Base-by-base conservation (phyloP, 2,329 filamentous ascomycete genomes). In the Orbilia quercus region DNA sequence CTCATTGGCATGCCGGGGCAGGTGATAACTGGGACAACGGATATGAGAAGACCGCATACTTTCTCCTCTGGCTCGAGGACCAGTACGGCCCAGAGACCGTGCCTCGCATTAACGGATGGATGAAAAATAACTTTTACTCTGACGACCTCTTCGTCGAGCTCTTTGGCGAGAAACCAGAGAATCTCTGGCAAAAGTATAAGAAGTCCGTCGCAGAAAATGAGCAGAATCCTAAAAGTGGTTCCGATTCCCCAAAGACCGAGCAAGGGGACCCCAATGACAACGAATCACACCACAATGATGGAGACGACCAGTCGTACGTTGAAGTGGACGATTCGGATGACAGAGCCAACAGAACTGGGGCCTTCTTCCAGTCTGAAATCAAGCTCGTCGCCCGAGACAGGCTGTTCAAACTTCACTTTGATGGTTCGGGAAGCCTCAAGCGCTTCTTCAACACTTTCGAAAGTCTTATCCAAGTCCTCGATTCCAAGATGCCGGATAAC, bases 41-140 rank as follows among this genome's bases (percentile, higher is more conserved):
- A 16, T 98, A 98, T 81, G 90, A 97, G 82, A 87, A 90, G 76
- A 98, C 94, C 5, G 95, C 89, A 0, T 98, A 91, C 80, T 98
- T 98, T 77, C 82, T 98, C 55, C 89, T 95, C 62, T 96, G 91
- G 82, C 82, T 98, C 50, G 93, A 97, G 81, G 80, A 82, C 36
- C 84, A 84, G 51, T 90, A 86, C 76, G 88, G 87, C 0, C 78
- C 80, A 7, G 87, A 86, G 6, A 86, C 86, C 0, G 84, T 90
- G 25, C 82, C 86, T 64, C 84, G 83, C 65, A 80, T 95, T 54
- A 90, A 96, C 78, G 89, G 88, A 78, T 85, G 84, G 75, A 80
- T 96, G 79, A 83, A 88, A 72, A 81, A 81, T n/a, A 82, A 82
- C 42, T 83, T 82, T 81, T 91, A 95, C 80, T 83, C 89, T 74